Evolutionary conservation across 306 rosid genomes (phyloP).

Genomic region (Vigna radiata): DNA sequence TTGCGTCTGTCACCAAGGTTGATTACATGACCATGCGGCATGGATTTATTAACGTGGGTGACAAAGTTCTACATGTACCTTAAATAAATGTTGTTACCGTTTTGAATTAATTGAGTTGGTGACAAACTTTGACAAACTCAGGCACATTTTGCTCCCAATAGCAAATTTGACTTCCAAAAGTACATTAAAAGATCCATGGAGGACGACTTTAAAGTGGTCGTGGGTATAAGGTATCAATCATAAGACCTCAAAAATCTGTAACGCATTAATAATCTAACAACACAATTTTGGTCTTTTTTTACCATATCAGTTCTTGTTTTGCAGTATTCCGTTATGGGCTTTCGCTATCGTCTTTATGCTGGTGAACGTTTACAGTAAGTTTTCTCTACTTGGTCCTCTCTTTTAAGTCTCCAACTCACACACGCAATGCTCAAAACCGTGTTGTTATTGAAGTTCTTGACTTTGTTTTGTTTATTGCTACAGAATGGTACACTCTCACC

Average conservation of each 20-base stretch:
- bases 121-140: slow-evolving; percentile 30
- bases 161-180: slow-evolving; percentile 73
- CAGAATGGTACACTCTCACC: slow-evolving; percentile 69
- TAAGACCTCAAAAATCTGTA: neutral
- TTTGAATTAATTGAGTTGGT: neutral
- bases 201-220: slow-evolving; percentile 77
- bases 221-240: slow-evolving; percentile 66
- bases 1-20: slow-evolving; percentile 67
- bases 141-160: slow-evolving; percentile 71
- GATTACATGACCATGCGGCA: slow-evolving; percentile 76
- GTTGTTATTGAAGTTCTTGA: neutral
- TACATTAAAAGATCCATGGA: slow-evolving; percentile 80
- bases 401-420: neutral
- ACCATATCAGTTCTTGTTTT: slow-evolving; percentile 20
- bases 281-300: neutral
- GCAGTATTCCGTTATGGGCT: slow-evolving; percentile 69
- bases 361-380: slow-evolving; percentile 63
- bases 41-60: slow-evolving; percentile 72
- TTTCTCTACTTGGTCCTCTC: slow-evolving; percentile 1
- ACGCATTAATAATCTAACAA: neutral
- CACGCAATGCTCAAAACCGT: slow-evolving; percentile 2
- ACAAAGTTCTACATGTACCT: neutral
- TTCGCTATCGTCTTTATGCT: slow-evolving; percentile 65
- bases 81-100: slow-evolving; percentile 7
- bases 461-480: neutral